Conservation (phyloP, 2,329 filamentous ascomycete species). For the Whalleya microplaca region DNA sequence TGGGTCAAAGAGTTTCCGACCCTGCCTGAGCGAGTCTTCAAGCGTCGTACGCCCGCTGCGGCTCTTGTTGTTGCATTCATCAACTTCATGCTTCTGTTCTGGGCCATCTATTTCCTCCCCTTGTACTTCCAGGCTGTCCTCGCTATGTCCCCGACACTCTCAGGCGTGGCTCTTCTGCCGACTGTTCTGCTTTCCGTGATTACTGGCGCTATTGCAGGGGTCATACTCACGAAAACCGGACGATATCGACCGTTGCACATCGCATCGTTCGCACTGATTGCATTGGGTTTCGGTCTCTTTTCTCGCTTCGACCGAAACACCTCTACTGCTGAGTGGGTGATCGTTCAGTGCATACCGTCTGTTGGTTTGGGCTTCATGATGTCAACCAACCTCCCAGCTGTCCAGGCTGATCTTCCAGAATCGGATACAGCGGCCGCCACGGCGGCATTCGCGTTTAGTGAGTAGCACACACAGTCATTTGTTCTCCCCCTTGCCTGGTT, state of each 20-base stretch:
- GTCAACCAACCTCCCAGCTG: background rate
- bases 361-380: constrained; percentile 2
- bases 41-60: constrained; percentile 41
- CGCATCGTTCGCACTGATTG: no score
- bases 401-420: constrained; percentile 15
- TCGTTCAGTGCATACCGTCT: constrained; percentile 1
- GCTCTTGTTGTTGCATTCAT: constrained; percentile 41
- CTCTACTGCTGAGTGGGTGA: constrained; percentile 1
- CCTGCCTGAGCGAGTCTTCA: constrained; percentile 8
- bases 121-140: constrained; percentile 47
- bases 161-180: no score
- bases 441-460: no score
- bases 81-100: constrained; percentile 31
- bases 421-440: background rate
- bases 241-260: no score
- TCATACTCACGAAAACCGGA: no score
- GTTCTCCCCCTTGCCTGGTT: no score
- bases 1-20: no score
- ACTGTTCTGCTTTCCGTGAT: no score
- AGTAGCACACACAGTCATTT: no score
- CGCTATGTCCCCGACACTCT: no score
- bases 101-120: constrained; percentile 43
- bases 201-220: no score
- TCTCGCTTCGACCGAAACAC: background rate
- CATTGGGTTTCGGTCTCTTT: no score